These are phyloP conservation scores for Symbiodinium natans DNA, from an alignment of 73 alveolate genomes.

Conservation along the genomic window DNA sequence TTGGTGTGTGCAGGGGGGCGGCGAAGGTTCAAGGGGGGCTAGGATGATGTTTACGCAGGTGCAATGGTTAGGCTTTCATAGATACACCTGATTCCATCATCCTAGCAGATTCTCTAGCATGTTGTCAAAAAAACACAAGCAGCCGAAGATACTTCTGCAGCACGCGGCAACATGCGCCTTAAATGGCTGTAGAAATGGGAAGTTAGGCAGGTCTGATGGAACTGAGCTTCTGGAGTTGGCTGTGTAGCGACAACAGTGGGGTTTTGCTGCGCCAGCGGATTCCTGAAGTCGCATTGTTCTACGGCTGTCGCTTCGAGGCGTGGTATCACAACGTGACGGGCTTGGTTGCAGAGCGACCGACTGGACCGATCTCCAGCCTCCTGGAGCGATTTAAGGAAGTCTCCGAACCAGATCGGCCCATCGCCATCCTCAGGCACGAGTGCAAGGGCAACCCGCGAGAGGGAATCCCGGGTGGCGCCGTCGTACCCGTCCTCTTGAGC, in stretches of 20 bases:
- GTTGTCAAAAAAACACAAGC: no score
- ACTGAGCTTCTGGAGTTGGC: conserved; percentile 82
- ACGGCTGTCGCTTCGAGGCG: conserved; percentile 26
- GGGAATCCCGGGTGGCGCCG: neutral
- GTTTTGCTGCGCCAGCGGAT: conserved; percentile 67
- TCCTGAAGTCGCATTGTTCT: conserved; percentile 83
- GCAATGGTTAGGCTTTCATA: no score
- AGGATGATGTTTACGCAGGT: no score
- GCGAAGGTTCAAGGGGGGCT: no score
- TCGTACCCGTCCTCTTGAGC: neutral
- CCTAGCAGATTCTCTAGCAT: no score
- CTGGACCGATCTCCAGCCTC: neutral
- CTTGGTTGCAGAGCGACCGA: neutral
- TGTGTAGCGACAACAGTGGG: conserved; percentile 72
- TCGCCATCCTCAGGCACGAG: conserved; percentile 6
- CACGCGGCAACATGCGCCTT: no score
- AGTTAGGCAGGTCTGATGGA: conserved; percentile 33
- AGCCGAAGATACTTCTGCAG: no score
- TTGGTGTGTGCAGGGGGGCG: no score
- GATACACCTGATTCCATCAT: no score
- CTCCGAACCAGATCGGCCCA: neutral
- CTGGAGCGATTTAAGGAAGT: neutral
- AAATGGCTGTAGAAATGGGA: neutral
- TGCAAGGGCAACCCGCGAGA: neutral
- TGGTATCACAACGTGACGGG: conserved; percentile 15